These are phyloP conservation scores for Globisporangium middletonii DNA, from an alignment of 352 stramenopile species.

Conservation along the genomic window DNA sequence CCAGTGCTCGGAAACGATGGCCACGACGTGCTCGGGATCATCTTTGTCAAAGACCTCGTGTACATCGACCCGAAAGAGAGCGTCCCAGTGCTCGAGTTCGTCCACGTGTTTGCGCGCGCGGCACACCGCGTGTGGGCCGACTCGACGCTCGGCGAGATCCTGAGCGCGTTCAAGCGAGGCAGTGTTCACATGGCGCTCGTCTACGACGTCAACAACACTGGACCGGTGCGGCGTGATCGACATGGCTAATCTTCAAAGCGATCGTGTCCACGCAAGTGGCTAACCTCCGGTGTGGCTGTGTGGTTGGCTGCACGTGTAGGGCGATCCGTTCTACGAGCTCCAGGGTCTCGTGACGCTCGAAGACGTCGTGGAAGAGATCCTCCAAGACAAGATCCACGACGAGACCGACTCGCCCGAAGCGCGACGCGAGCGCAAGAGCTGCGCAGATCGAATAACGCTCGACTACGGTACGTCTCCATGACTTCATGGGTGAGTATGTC, in stretches of 20 bases:
- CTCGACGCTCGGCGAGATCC: constrained; percentile 54
- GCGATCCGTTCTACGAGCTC: constrained; percentile 95
- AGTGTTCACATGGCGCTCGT: constrained; percentile 64
- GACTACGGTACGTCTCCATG: constrained; percentile 39
- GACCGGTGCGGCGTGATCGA: constrained; percentile 37
- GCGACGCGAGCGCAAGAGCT: constrained; percentile 35
- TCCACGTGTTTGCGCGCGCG: constrained; percentile 78
- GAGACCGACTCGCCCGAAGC: constrained; percentile 85
- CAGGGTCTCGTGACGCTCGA: constrained; percentile 97
- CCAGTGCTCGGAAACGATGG: constrained; percentile 94
- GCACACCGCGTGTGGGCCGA: constrained; percentile 70
- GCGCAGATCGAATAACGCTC: constrained; percentile 49
- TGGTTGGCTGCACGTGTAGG: constrained; percentile 13
- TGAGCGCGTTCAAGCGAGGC: constrained; percentile 75
- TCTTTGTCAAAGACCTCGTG: constrained; percentile 93
- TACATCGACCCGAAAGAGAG: constrained; percentile 65
- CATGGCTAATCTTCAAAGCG: too few relatives aligned
- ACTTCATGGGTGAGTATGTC: background rate
- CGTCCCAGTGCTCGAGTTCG: constrained; percentile 85
- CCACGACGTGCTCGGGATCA: constrained; percentile 94
- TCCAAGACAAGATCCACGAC: constrained; percentile 95
- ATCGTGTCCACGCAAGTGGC: too few relatives aligned
- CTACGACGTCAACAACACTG: constrained; percentile 76
- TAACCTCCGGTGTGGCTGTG: too few relatives aligned
- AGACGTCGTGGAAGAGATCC: constrained; percentile 98